Evolutionary conservation across 1,284 basidiomycete genomes (phyloP).

Genomic region (Puccinia triticina): DNA sequence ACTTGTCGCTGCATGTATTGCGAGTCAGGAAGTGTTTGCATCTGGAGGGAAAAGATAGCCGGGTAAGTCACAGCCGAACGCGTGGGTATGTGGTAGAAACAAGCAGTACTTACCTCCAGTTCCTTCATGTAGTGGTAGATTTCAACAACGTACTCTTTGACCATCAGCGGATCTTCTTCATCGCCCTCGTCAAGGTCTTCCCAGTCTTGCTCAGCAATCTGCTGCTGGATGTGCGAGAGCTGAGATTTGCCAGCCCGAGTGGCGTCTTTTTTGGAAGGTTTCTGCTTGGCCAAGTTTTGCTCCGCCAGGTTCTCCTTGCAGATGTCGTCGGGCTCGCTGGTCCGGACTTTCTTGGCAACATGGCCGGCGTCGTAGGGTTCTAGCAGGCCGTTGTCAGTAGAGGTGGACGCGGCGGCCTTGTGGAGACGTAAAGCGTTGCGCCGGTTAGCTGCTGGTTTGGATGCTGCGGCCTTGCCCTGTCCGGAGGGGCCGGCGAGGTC

Average conservation of each 20-base stretch:
- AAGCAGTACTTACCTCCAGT: constrained; percentile 64
- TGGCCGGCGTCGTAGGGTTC: constrained; percentile 26
- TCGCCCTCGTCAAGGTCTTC: constrained; percentile 92
- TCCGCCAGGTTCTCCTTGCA: constrained; percentile 26
- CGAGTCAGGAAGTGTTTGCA: constrained; percentile 73
- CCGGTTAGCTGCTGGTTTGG: constrained; percentile 4
- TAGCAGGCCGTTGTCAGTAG: background rate
- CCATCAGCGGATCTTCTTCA: constrained; percentile 92
- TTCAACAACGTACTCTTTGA: constrained; percentile 91
- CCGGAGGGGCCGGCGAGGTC: background rate
- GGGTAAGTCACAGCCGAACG: constrained; percentile 15
- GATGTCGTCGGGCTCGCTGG: constrained; percentile 44
- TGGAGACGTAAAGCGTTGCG: background rate
- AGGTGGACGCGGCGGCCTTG: background rate
- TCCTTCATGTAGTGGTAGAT: constrained; percentile 90
- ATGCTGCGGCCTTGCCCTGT: background rate
- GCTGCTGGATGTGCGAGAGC: background rate
- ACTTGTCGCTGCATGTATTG: constrained; percentile 89
- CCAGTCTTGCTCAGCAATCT: constrained; percentile 65
- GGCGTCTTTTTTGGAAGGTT: background rate
- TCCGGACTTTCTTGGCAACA: constrained; percentile 34
- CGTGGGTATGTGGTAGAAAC: constrained; percentile 1
- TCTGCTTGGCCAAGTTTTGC: background rate
- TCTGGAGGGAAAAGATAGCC: constrained; percentile 62
- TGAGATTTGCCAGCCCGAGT: background rate